Evolutionary conservation across 2,329 filamentous ascomycete species (phyloP).

Genomic region (Cladophialophora psammophila): DNA sequence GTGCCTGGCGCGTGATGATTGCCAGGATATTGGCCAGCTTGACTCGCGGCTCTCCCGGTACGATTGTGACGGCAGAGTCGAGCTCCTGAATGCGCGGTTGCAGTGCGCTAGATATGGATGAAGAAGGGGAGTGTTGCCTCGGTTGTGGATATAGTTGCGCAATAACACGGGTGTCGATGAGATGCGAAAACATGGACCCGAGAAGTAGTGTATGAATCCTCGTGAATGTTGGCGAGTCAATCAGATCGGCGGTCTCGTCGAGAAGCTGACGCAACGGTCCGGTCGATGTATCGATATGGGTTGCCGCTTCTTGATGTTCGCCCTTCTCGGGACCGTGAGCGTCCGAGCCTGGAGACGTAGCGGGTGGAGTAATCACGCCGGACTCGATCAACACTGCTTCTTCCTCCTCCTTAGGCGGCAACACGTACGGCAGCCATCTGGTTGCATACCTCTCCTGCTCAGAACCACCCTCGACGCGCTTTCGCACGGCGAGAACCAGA

Average conservation of each 20-base stretch:
- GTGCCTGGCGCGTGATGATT: conserved; percentile 87
- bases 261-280: conserved; percentile 77
- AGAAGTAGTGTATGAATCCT: conserved; percentile 86
- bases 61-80: conserved; percentile 52
- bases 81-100: conserved; percentile 43
- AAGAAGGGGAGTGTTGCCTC: conserved; percentile 50
- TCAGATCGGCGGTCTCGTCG: conserved; percentile 93
- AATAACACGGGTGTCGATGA: conserved; percentile 83
- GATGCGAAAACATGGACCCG: conserved; percentile 82
- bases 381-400: conserved; percentile 86
- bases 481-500: conserved; percentile 82
- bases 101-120: conserved; percentile 57
- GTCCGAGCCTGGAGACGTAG: conserved; percentile 44
- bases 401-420: conserved; percentile 74
- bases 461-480: conserved; percentile 79
- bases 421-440: conserved; percentile 83
- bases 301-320: conserved; percentile 16
- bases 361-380: conserved; percentile 66
- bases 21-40: conserved; percentile 91
- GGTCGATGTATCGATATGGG: conserved; percentile 37
- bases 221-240: conserved; percentile 90
- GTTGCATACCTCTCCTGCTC: conserved; percentile 67
- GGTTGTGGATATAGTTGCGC: conserved; percentile 74
- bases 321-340: conserved; percentile 33
- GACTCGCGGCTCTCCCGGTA: conserved; percentile 58